phyloP scores from a whole-genome alignment of 2,329 filamentous ascomycete species.

The Sclerotinia nivalis region DNA sequence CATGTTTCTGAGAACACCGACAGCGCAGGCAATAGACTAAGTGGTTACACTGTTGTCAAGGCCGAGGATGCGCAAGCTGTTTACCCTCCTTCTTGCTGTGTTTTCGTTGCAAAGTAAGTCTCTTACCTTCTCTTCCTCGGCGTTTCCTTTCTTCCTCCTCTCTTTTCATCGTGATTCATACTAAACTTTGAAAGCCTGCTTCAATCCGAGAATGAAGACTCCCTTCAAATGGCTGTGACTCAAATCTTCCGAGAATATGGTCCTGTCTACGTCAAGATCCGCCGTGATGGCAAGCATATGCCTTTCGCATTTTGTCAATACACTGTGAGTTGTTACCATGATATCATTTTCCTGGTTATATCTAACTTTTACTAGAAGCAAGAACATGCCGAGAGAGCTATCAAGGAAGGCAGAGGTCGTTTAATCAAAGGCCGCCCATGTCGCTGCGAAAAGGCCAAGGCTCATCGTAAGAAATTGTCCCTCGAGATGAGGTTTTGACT shows the following conservation, averaged over 20 bases:
- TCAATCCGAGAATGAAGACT: slow-evolving; percentile 50
- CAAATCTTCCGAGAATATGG: slow-evolving; percentile 56
- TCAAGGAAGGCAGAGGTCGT: slow-evolving; percentile 49
- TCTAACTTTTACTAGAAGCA: slow-evolving; percentile 47
- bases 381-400: slow-evolving; percentile 52
- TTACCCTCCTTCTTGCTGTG: slow-evolving; percentile 54
- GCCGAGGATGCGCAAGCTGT: slow-evolving; percentile 37
- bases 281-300: slow-evolving; percentile 59
- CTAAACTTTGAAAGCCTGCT: slow-evolving; percentile 48
- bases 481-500: slow-evolving; percentile 17
- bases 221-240: slow-evolving; percentile 55
- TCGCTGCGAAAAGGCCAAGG: slow-evolving; percentile 61
- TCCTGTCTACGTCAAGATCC: slow-evolving; percentile 62
- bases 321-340: slow-evolving; percentile 50
- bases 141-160: background rate
- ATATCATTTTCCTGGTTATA: background rate
- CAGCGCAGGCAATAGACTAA: slow-evolving; percentile 12
- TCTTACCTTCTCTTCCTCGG: background rate
- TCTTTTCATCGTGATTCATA: background rate
- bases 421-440: slow-evolving; percentile 57
- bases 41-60: slow-evolving; percentile 27
- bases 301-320: slow-evolving; percentile 66
- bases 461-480: slow-evolving; percentile 51
- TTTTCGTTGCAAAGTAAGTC: slow-evolving; percentile 67
- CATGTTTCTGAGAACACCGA: slow-evolving; percentile 25